Evolutionary conservation across 495 filamentous ascomycete species (phyloP), one percentile per base, ranked within the genome.

Genomic region (Daldinia concentrica): DNA sequence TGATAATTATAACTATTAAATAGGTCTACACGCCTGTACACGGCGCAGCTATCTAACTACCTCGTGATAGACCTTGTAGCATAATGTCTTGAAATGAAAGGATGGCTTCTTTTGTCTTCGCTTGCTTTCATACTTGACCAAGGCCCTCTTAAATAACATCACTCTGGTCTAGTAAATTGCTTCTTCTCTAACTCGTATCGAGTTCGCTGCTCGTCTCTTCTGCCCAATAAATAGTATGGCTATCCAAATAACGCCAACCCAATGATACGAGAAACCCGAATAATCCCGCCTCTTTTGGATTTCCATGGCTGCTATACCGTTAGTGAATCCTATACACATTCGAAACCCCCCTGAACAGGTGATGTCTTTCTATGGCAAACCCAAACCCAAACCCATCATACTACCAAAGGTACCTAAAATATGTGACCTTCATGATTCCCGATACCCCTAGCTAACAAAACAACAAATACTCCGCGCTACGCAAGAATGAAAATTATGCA

Each of bases 201-300:
- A 48, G 8, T 9, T 24, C 9, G 19, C 43, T 22, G 43, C 60
- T 58, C 52, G 4, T 51, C 24, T 51, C 24, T 30, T 27, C 37
- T 27, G 58, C 22, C 43, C 15, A 56, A 36, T 24, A 48, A 22
- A 48, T 12, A 27, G 34, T 37, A 17, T 14, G 37, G 51, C 32
- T 34, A 14, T 19, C 50, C n/a, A 24, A 32, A 11, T 27, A 62
- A 71, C 63, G 63, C 68, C 68, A 54, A 34, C 32, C 62, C 52
- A 63, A 50, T 41, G 51, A 69, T 43, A 34, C 14, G 8, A 50
- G n/a, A 48, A n/a, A 26, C 45, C 48, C 45, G 17, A 68, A 15
- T 19, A 45, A 14, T 26, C 55, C 24, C 8, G 32, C 2, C 17
- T n/a, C 11, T 52, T 63, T 43, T 34, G 34, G 12, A 55, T 59